Conservation (phyloP, 1,284 basidiomycete species). For the Coriolopsis trogii region DNA sequence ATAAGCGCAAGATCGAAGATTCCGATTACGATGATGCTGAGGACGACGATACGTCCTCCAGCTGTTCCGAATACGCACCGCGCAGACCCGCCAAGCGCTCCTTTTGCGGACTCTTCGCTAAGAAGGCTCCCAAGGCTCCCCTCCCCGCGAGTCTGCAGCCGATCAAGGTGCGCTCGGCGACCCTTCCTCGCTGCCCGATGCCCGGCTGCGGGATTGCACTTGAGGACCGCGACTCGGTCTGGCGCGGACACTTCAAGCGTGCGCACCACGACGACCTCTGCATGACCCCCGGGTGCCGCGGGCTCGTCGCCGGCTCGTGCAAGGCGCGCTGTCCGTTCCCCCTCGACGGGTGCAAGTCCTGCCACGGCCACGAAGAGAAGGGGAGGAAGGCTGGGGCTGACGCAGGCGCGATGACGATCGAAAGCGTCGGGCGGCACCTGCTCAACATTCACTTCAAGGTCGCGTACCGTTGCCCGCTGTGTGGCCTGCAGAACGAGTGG, state of each 20-base stretch:
- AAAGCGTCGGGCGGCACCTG: slow-evolving; percentile 17
- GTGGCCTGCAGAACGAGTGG: slow-evolving; percentile 6
- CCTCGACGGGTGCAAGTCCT: background rate
- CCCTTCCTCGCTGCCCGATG: slow-evolving; percentile 11
- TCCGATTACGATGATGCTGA: slow-evolving; percentile 1
- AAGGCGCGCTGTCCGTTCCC: slow-evolving; percentile 9
- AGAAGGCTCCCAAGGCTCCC: background rate
- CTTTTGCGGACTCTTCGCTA: background rate
- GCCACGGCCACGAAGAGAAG: background rate
- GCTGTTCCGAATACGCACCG: slow-evolving; percentile 1
- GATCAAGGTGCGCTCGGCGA: slow-evolving; percentile 3
- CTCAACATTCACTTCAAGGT: slow-evolving; percentile 15
- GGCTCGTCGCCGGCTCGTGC: background rate
- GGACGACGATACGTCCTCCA: background rate
- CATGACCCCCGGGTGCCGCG: background rate
- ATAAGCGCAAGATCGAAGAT: background rate
- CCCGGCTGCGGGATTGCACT: slow-evolving; percentile 11
- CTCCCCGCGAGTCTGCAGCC: slow-evolving; percentile 6
- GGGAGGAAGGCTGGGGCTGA: background rate
- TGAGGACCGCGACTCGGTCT: slow-evolving; percentile 9
- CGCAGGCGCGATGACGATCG: slow-evolving; percentile 4
- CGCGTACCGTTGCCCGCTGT: slow-evolving; percentile 11
- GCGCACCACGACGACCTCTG: slow-evolving; percentile 18
- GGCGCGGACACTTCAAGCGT: slow-evolving; percentile 17
- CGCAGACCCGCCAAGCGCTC: background rate